Evolutionary conservation across 805 yeast genomes (phyloP), one percentile per base, ranked within the genome.

Genomic region (Tetrapisispora nanseiensis): DNA sequence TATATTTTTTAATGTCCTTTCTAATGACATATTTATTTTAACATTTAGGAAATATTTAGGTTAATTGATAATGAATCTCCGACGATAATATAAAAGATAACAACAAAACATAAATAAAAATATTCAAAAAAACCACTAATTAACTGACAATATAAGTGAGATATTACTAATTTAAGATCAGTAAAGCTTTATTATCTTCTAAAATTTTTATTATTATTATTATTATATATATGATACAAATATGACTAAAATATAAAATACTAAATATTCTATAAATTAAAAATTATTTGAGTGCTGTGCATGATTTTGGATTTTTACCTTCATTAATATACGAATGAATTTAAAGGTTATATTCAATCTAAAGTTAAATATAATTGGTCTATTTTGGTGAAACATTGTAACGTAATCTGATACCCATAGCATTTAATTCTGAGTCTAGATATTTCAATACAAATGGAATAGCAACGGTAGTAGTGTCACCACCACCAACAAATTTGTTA

Each of bases 401-500:
- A 50, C 82, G 79, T 82, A 92, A 73, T 65, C 84, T 80, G 52
- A 92, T 87, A 67, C 97, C 97, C 98, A 92, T 92, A 13, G 98
- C 97, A 15, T 95, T 78, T 52, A 92, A 74, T 65, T 92, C 98
- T 27, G 95, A 85, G 57, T 92, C 97, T 61, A 92, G 72, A 61
- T 90, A 92, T 61, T 89, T 84, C 73, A 92, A 75, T 27, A 92
- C 98, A 61, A 89, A 92, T 44, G 98, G 98, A 61, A 92, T 82
- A 35, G 96, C 96, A 50, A 92, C 92, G 1, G 95, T 83, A 3
- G 97, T 82, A n/a, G 96, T 86, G 47, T 92, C 75, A 46, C 76
- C 80, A 58, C 98, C 98, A 41, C 98, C 98, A 43, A 78, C 79
- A 61, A 82, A 90, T 60, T 82, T 80, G 59, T 78, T 82, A 40